Conservation (phyloP, 2,329 filamentous ascomycete genomes). For the Teratosphaeriaceae sp. region DNA sequence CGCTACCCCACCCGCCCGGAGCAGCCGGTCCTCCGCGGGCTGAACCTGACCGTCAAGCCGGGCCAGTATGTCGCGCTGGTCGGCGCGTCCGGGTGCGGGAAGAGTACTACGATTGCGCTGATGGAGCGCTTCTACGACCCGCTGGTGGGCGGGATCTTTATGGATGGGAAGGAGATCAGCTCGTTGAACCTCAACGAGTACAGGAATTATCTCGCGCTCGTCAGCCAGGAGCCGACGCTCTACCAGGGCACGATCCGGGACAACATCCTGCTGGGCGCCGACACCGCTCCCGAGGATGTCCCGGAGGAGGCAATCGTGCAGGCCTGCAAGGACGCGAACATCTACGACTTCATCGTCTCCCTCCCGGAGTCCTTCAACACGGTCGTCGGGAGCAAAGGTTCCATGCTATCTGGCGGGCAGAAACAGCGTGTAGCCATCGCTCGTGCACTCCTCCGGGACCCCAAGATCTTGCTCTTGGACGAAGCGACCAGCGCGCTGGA, state of each 20-base stretch:
- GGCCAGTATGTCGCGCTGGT: slow-evolving; percentile 86
- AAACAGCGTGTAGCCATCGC: slow-evolving; percentile 87
- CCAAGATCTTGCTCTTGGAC: slow-evolving; percentile 77
- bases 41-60: slow-evolving; percentile 66
- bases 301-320: slow-evolving; percentile 65
- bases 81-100: slow-evolving; percentile 90
- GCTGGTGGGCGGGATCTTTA: slow-evolving; percentile 66
- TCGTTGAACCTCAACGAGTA: slow-evolving; percentile 80
- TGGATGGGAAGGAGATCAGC: slow-evolving; percentile 79
- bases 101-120: slow-evolving; percentile 86
- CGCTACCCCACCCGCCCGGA: slow-evolving; percentile 87
- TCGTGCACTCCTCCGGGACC: slow-evolving; percentile 81
- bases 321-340: slow-evolving; percentile 85
- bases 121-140: slow-evolving; percentile 95
- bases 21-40: slow-evolving; percentile 81
- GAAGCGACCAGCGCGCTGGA: slow-evolving; percentile 66
- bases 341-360: slow-evolving; percentile 84
- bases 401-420: slow-evolving; percentile 80
- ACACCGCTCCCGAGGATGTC: slow-evolving; percentile 51
- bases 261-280: slow-evolving; percentile 76
- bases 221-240: slow-evolving; percentile 88
- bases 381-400: slow-evolving; percentile 74
- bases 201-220: slow-evolving; percentile 74
- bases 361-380: slow-evolving; percentile 52
- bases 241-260: slow-evolving; percentile 90